Base-by-base conservation (phyloP, 2,329 filamentous ascomycete species). In the Colletotrichum sp. region DNA sequence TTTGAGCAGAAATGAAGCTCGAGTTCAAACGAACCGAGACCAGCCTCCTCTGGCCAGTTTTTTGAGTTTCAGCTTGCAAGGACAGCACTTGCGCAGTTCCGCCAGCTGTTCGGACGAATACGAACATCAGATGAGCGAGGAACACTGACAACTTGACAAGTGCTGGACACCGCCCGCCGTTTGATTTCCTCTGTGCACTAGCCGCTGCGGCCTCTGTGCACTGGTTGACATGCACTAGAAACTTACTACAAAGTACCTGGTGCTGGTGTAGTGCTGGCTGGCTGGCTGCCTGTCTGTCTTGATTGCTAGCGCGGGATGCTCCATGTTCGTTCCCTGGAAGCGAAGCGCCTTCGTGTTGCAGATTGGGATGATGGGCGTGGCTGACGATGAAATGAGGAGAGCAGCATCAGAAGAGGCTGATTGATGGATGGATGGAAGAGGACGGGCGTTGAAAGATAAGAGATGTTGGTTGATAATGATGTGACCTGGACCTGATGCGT, bases 21-120 rank as follows among this genome's bases (percentile, higher is more conserved):
- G n/a, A 36, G 24, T 33, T 62, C 21, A 24, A 38, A 62, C 59
- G 59, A 62, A 29, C 34, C 33, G 7, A 62, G 21, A 29, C 69
- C 29, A 21, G n/a, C 58, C 58, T 69, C 18, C 33, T 66, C 27
- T 24, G 8, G 34, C 58, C 43, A 47, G 43, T n/a, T 34, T 68
- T 71, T 71, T 66, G 62, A 62, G 62, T 71, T 71, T 71, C 68
- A 66, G 68, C 71, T 70, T 27, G 61, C 67, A 70, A 73, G 71
- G 70, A 70, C 51, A 33, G 24, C 13, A 31, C 61, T 24, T 62
- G 38, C 43, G 71, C 71, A 24, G 47, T 15, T 24, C 55, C 43
- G 55, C n/a, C 55, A 57, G 33, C 68, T 27, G 71, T 73, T 73
- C 67, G 71, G 68, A 73, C 21, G 71, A 62, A 73, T 66, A 71